Percentiles rank a stretch among this genome's conserved stretches.
Evolutionary conservation across 805 yeast species (phyloP).

Genomic region (Monosporozyma siamensis): DNA sequence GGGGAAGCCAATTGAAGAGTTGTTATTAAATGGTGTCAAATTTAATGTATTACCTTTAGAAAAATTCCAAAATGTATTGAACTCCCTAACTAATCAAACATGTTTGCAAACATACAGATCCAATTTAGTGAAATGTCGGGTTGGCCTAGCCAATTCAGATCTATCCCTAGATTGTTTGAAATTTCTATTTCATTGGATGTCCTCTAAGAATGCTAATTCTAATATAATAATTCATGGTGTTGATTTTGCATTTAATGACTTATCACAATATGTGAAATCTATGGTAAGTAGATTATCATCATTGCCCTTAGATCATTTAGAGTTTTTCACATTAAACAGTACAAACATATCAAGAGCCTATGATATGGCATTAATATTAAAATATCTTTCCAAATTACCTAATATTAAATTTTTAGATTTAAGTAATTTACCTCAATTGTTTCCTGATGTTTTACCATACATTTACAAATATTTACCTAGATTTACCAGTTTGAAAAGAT

Average conservation of each 20-base stretch:
- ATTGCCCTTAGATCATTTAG: slow-evolving; percentile 22
- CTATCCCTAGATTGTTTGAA: slow-evolving; percentile 48
- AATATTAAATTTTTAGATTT: slow-evolving; percentile 63
- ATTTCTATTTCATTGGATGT: slow-evolving; percentile 49
- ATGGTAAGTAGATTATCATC: slow-evolving; percentile 20
- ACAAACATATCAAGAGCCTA: slow-evolving; percentile 48
- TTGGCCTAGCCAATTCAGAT: slow-evolving; percentile 73
- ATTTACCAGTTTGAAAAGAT: slow-evolving; percentile 49
- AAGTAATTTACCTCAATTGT: slow-evolving; percentile 56
- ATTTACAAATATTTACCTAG: slow-evolving; percentile 59
- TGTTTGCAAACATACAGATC: not conserved
- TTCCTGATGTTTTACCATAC: slow-evolving; percentile 50
- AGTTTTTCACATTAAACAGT: slow-evolving; percentile 53
- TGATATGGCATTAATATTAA: slow-evolving; percentile 42
- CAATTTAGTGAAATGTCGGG: slow-evolving; percentile 27
- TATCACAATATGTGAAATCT: slow-evolving; percentile 30
- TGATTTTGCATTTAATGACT: slow-evolving; percentile 76
- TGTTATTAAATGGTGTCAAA: slow-evolving; percentile 72
- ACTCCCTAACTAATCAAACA: slow-evolving; percentile 39
- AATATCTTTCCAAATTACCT: slow-evolving; percentile 44
- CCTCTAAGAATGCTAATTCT: slow-evolving; percentile 17
- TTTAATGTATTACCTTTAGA: slow-evolving; percentile 38
- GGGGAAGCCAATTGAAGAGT: slow-evolving; percentile 56
- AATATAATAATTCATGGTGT: slow-evolving; percentile 41
- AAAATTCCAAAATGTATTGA: slow-evolving; percentile 46